These are phyloP conservation scores for Ustilago sp. DNA, from an alignment of 1,284 basidiomycete genomes.

Conservation along the genomic window DNA sequence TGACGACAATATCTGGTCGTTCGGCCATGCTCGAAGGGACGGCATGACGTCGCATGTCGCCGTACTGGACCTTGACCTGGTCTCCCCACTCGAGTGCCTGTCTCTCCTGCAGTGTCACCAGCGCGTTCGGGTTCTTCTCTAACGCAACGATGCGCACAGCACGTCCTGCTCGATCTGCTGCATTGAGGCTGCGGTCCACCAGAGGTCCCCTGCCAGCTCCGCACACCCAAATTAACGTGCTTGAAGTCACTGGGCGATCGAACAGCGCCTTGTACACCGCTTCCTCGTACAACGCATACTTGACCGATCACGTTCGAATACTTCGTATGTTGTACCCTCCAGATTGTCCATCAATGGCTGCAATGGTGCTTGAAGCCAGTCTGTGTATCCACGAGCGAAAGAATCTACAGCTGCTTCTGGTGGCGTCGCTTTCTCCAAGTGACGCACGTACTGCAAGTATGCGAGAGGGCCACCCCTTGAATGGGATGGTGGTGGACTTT, in stretches of 20 bases:
- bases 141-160: constrained; percentile 81
- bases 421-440: constrained; percentile 64
- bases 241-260: constrained; percentile 77
- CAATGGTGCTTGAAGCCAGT: constrained; percentile 93
- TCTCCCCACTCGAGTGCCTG: constrained; percentile 78
- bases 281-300: constrained; percentile 96
- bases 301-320: constrained; percentile 96
- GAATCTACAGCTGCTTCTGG: constrained; percentile 74
- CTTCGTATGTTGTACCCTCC: constrained; percentile 93
- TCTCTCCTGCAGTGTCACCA: constrained; percentile 64
- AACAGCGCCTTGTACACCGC: constrained; percentile 73
- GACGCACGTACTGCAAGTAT: constrained; percentile 82
- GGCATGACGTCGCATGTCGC: constrained; percentile 87
- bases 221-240: constrained; percentile 75
- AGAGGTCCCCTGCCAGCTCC: constrained; percentile 95
- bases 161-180: constrained; percentile 77
- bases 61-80: constrained; percentile 83
- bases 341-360: constrained; percentile 97
- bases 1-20: constrained; percentile 90
- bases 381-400: constrained; percentile 91
- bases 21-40: constrained; percentile 73
- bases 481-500: constrained; percentile 61
- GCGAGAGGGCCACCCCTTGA: constrained; percentile 83
- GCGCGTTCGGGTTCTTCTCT: constrained; percentile 81
- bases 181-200: constrained; percentile 85